Evolutionary conservation across 2,329 filamentous ascomycete species (phyloP).

Genomic region (Diaporthe citriasiana): DNA sequence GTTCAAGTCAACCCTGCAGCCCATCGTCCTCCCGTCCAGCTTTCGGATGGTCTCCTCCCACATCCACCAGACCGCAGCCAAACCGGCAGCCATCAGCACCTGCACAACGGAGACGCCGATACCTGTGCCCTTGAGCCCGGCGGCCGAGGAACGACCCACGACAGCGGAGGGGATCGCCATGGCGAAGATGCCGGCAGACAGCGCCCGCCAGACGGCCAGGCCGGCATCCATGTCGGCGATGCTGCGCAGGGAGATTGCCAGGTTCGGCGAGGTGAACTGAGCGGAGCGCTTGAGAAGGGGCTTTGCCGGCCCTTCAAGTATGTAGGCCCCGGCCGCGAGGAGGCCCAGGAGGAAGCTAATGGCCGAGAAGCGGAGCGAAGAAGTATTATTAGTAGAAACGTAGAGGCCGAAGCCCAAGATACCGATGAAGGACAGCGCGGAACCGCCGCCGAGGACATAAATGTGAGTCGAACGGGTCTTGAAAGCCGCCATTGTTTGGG

Average conservation of each 20-base stretch:
- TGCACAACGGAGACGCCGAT: constrained; percentile 60
- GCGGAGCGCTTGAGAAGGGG: constrained; percentile 63
- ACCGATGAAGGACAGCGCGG: constrained; percentile 57
- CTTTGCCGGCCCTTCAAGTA: constrained; percentile 57
- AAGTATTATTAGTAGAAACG: constrained; percentile 46
- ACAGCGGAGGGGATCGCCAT: constrained; percentile 57
- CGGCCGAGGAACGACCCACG: constrained; percentile 48
- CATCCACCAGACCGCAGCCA: constrained; percentile 57
- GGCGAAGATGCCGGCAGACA: constrained; percentile 60
- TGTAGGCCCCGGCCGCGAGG: constrained; percentile 58
- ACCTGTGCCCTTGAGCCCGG: constrained; percentile 55
- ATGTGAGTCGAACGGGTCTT: constrained; percentile 51
- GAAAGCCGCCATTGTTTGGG: constrained; percentile 46
- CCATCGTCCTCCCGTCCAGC: constrained; percentile 63
- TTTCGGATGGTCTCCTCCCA: constrained; percentile 58
- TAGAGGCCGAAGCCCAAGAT: constrained; percentile 63
- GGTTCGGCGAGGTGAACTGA: constrained; percentile 63
- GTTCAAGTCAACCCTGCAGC: constrained; percentile 58
- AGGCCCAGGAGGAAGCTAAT: constrained; percentile 63
- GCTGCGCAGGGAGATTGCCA: constrained; percentile 60
- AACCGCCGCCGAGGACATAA: constrained; percentile 49
- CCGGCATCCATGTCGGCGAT: constrained; percentile 64
- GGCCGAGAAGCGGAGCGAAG: constrained; percentile 55
- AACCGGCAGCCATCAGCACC: constrained; percentile 53
- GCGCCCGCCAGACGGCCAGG: constrained; percentile 56